phyloP scores from a whole-genome alignment of 345 rosid genomes.

The Ceriops tagal region DNA sequence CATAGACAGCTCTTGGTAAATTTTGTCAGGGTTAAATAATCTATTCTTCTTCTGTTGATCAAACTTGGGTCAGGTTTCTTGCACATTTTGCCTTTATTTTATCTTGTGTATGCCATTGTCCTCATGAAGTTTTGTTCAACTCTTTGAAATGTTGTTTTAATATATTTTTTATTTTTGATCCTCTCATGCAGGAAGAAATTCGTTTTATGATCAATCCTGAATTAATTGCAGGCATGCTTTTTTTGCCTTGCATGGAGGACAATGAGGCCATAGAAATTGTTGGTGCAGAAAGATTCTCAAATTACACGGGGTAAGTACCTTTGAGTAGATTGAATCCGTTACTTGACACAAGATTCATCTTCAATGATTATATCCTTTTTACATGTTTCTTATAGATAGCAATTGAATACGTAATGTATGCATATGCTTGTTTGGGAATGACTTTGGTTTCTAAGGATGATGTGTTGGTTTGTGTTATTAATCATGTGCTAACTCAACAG shows the following conservation, averaged over 20 bases:
- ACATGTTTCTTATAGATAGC: not conserved
- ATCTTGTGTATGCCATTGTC: not conserved
- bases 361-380: conserved; percentile 5
- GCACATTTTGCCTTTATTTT: conserved; percentile 3
- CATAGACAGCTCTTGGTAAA: not conserved
- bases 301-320: conserved; percentile 73
- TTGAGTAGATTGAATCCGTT: not conserved
- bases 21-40: not conserved
- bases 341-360: not conserved
- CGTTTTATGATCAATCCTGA: conserved; percentile 96
- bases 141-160: not conserved
- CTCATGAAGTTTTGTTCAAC: not conserved
- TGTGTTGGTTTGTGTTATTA: no score
- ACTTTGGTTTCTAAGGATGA: no score
- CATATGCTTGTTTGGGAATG: no score
- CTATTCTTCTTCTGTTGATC: not conserved
- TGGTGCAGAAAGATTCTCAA: conserved; percentile 82
- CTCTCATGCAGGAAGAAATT: conserved; percentile 74
- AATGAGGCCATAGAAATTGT: conserved; percentile 86
- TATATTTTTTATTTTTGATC: not conserved
- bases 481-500: no score
- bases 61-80: not conserved
- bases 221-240: conserved; percentile 86
- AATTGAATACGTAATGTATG: no score
- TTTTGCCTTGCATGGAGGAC: conserved; percentile 83